Evolutionary conservation across 2,329 filamentous ascomycete species (phyloP), one percentile per base, ranked within the genome.

Genomic region (Colletotrichum camelliae): DNA sequence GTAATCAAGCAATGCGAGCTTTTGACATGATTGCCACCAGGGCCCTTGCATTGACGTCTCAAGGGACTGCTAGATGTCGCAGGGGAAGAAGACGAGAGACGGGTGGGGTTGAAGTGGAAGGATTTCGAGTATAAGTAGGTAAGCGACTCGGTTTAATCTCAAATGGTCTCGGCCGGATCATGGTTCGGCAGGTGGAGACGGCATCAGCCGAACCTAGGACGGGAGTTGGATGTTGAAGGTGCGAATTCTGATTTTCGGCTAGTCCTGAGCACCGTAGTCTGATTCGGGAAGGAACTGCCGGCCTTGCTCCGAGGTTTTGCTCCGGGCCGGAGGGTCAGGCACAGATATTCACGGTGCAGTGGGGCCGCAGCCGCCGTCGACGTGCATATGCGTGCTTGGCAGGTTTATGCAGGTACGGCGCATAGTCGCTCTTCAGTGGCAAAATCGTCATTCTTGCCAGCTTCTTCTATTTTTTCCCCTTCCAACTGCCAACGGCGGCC

Each of bases 351-450:
- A 33, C 67, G 67, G 67, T 58, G 27, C 27, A 24, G 57, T 39
- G 67, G 57, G 55, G 18, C 67, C 57, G 57, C 43, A 16, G 31
- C 15, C 27, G 62, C 62, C 37, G 31, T 33, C n/a, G 43, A 24
- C 43, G 58, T 55, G 58, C 31, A 39, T 66, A 24, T 65, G 24
- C 39, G 55, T 72, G 9, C 55, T 2, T 2, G 43, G 48, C 37
- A 39, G 29, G 64, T 43, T 35, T 43, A 75, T 68, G 73, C 73
- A 76, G 74, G 74, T 74, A 76, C 74, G 64, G 48, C 48, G 65
- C 70, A 69, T 35, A 43, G 27, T 65, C n/a, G 29, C 7, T 67
- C 27, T 24, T 35, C 65, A 10, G 31, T 57, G 48, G 65, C 65
- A 67, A 67, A 67, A 52, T 52, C 43, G 6, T 52, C 43, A 52